Base-by-base conservation (phyloP, 2,329 filamentous ascomycete genomes). In the Colletotrichum eleusines region DNA sequence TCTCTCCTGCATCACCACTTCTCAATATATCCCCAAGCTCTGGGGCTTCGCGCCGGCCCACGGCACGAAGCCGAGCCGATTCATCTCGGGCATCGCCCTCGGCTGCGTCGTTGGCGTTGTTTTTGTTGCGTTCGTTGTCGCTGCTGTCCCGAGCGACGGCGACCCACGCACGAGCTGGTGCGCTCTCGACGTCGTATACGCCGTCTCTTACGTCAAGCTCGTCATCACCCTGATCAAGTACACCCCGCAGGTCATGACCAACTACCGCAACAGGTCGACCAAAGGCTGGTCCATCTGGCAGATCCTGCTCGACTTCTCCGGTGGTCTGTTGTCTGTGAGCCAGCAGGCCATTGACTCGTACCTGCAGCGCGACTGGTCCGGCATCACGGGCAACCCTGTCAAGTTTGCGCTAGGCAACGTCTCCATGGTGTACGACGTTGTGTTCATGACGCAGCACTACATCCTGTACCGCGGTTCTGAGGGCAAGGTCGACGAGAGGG, bases 371-470 rank as follows among this genome's bases (percentile, higher is more conserved):
- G 94, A 97, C 82, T 98, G 95, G 95, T 92, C 91, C 58, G 96
- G 95, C 28, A 86, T 98, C 69, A 94, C 91, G 0, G 95, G 95
- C 1, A 98, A 98, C 79, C 94, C 94, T 0, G 91, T 96, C 75
- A 99, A 98, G 83, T 90, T 98, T 69, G 90, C 91, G 3, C 86
- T 98, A 51, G 92, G 93, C 18, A 95, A 97, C 77, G 89, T 97
- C 55, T 94, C 91, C 69, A 91, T 98, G 76, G 79, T 93, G 2
- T 98, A 97, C 79, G 95, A 98, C 78, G 73, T 92, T 40, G 85
- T 97, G 59, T 98, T 98, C 78, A 91, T 98, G 62, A 77, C 88
- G 5, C 96, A 99, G 82, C 96, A 98, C 81, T 98, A 95, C 76
- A 83, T 95, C 44, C 80, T 97, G 26, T 98, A 97, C 68, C 76